A percentile compares a stretch with the other conserved stretches of the same genome.
phyloP scores from a whole-genome alignment of 352 stramenopile genomes.

The Phytophthora megakarya region DNA sequence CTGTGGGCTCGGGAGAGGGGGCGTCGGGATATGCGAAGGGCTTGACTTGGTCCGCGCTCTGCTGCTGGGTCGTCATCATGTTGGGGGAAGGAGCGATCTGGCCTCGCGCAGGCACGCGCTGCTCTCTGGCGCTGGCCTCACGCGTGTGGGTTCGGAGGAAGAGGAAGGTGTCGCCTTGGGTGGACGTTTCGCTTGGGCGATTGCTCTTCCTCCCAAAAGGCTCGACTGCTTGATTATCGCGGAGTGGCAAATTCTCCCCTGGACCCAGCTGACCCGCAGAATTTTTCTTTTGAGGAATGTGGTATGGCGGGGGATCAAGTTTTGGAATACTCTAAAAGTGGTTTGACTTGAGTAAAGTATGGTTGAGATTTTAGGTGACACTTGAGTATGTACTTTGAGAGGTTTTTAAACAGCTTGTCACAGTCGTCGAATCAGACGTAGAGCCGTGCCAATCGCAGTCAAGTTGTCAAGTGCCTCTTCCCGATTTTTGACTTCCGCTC shows the following conservation, averaged over 20 bases:
- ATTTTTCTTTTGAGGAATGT: no score
- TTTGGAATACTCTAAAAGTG: no score
- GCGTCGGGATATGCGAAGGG: slow-evolving; percentile 36
- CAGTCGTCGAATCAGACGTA: slow-evolving; percentile 34
- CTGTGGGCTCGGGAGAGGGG: slow-evolving; percentile 1
- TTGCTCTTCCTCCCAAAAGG: slow-evolving; percentile 27
- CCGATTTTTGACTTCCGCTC: slow-evolving; percentile 12
- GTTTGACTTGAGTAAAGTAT: no score
- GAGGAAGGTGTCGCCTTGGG: neutral
- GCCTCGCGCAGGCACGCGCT: neutral
- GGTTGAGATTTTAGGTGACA: no score
- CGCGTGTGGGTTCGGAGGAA: slow-evolving; percentile 23
- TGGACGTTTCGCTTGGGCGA: slow-evolving; percentile 25
- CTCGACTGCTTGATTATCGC: slow-evolving; percentile 15
- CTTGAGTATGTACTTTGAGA: no score
- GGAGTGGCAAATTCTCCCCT: slow-evolving; percentile 32
- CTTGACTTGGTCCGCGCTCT: slow-evolving; percentile 52
- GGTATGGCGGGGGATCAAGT: no score
- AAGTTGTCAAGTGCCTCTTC: slow-evolving; percentile 39
- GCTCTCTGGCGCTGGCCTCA: slow-evolving; percentile 28
- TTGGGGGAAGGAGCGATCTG: slow-evolving; percentile 23
- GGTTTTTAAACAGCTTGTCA: slow-evolving; percentile 5
- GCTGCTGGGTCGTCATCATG: slow-evolving; percentile 70
- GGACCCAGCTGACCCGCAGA: slow-evolving; percentile 29
- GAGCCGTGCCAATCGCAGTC: slow-evolving; percentile 33